Conservation (phyloP, 805 yeast genomes). For the Yamadazyma laniorum region DNA sequence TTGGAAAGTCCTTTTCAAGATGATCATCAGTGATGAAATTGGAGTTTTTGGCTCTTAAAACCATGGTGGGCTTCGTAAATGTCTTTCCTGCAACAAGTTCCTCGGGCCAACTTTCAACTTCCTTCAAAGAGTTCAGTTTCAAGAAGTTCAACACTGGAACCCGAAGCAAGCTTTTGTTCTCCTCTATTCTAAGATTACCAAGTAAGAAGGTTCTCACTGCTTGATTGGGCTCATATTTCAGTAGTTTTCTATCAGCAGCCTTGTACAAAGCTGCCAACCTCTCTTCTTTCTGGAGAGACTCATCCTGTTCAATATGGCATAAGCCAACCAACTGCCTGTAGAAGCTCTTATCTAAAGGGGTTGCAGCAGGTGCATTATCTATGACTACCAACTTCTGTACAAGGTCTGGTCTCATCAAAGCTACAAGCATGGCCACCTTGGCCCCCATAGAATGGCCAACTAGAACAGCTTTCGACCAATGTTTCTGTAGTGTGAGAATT, state of each 20-base stretch:
- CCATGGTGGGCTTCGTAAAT: conserved; percentile 35
- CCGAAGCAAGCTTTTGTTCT: conserved; percentile 7
- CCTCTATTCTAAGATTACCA: conserved; percentile 28
- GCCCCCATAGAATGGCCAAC: conserved; percentile 66
- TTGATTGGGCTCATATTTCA: conserved; percentile 22
- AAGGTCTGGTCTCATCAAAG: conserved; percentile 39
- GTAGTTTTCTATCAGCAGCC: conserved; percentile 22
- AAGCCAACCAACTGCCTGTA: conserved; percentile 36
- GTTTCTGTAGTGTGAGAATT: conserved; percentile 28
- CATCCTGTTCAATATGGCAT: conserved; percentile 29
- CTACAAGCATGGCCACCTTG: conserved; percentile 49
- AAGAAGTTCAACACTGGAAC: conserved; percentile 24
- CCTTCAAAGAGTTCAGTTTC: conserved; percentile 16
- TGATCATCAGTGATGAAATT: conserved; percentile 37
- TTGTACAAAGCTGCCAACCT: conserved; percentile 1
- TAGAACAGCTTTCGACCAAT: conserved; percentile 20
- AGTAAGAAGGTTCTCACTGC: conserved; percentile 36
- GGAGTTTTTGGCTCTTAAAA: conserved; percentile 45
- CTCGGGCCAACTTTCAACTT: conserved; percentile 27
- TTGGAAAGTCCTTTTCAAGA: conserved; percentile 18
- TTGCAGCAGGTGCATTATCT: conserved; percentile 44
- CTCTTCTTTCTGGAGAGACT: neutral
- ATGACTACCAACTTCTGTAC: conserved; percentile 45
- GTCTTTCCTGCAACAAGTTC: conserved; percentile 8
- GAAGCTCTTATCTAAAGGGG: conserved; percentile 34